Percentiles rank a stretch among this genome's conserved stretches.
Conservation (phyloP, 345 rosid species). For the Isatis tinctoria region DNA sequence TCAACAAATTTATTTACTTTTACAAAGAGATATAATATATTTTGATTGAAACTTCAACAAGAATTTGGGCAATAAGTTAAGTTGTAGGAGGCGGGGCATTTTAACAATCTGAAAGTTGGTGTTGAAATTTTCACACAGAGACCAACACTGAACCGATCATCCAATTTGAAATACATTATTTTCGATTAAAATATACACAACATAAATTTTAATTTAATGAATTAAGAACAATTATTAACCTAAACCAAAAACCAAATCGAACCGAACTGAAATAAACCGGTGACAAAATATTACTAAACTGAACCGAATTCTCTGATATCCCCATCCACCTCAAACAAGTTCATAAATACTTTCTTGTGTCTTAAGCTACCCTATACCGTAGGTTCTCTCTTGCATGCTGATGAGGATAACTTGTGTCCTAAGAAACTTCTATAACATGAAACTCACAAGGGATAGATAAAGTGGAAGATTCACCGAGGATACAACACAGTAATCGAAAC, state of each 20-base stretch:
- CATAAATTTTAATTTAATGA: neutral
- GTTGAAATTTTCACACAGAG: neutral
- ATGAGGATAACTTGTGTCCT: neutral
- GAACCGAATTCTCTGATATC: neutral
- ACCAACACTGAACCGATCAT: neutral
- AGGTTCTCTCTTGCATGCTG: neutral
- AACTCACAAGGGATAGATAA: neutral
- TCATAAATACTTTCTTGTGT: neutral
- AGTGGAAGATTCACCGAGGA: constrained; percentile 18
- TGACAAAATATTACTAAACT: neutral
- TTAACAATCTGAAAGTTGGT: neutral
- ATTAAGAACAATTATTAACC: neutral
- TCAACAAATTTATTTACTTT: neutral
- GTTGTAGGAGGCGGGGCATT: neutral
- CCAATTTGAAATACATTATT: neutral
- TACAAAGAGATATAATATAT: neutral
- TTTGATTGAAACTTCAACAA: neutral
- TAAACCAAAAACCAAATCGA: neutral
- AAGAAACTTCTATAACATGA: neutral
- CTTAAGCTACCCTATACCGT: neutral
- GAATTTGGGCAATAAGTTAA: neutral
- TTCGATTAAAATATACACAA: neutral
- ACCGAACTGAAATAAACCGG: neutral
- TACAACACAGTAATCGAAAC: constrained; percentile 17
- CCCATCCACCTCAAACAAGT: neutral